phyloP scores from a whole-genome alignment of 257 asterid genomes.

The Haberlea rhodopensis region DNA sequence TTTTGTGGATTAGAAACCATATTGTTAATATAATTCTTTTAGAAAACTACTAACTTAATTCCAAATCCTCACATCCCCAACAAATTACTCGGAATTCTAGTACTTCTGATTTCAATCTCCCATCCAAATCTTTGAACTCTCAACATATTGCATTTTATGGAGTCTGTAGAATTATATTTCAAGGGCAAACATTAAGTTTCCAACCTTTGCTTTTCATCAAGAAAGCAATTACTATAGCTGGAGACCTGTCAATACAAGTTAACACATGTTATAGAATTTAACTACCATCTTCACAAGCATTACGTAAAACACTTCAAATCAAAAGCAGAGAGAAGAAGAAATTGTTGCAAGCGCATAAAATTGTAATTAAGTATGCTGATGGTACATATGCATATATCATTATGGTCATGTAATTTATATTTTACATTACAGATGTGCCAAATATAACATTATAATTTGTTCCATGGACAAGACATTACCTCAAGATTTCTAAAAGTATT shows the following conservation, averaged over 20 bases:
- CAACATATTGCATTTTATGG: no score
- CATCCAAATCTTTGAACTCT: constrained; percentile 82
- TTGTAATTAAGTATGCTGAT: neutral
- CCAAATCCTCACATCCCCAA: no score
- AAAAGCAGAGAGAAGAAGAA: constrained; percentile 5
- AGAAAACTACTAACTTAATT: no score
- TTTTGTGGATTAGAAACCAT: no score
- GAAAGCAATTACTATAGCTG: constrained; percentile 89
- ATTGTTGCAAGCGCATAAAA: neutral
- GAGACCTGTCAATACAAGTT: constrained; percentile 56
- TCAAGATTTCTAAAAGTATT: no score
- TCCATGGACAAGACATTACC: no score
- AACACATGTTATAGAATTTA: constrained; percentile 10
- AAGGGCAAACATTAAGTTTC: no score
- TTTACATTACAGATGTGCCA: neutral
- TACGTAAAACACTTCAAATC: neutral
- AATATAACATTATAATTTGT: no score
- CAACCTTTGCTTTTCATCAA: constrained; percentile 94
- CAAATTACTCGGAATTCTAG: no score
- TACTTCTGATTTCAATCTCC: no score
- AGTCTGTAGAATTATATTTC: no score
- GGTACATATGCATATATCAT: neutral
- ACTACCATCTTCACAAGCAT: constrained; percentile 10
- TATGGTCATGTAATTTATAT: constrained; percentile 1
- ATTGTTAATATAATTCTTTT: no score